Conservation (phyloP, 1,284 basidiomycete genomes). For the Malassezia vespertilionis region DNA sequence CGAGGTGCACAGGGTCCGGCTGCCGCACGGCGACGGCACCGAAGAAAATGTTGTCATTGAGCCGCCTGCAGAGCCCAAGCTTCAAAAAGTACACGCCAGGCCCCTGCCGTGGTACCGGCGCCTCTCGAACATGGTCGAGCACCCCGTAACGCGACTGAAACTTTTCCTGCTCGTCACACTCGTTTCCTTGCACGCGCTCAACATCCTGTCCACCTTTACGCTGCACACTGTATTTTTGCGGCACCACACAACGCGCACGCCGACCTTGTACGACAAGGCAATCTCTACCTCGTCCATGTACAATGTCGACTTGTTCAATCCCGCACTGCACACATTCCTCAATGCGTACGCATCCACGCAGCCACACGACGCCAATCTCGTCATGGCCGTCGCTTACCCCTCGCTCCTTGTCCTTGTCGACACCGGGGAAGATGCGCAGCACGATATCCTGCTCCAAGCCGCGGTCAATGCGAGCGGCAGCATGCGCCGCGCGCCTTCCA, state of each 20-base stretch:
- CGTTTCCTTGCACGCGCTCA: constrained; percentile 53
- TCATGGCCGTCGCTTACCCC: constrained; percentile 45
- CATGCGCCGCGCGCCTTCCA: not conserved
- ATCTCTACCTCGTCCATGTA: constrained; percentile 25
- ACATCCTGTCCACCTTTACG: constrained; percentile 83
- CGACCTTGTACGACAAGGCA: constrained; percentile 36
- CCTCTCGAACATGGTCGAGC: constrained; percentile 53
- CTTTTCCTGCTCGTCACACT: constrained; percentile 61
- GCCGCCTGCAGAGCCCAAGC: constrained; percentile 14
- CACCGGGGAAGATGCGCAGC: constrained; percentile 13
- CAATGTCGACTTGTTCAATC: constrained; percentile 14
- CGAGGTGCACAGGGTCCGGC: constrained; percentile 58
- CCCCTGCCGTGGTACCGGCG: constrained; percentile 16
- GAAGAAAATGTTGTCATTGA: not conserved
- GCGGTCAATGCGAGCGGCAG: not conserved
- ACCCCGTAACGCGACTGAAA: constrained; percentile 77
- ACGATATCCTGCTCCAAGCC: not conserved
- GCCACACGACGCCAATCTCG: constrained; percentile 25
- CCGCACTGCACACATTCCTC: constrained; percentile 32
- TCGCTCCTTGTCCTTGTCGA: constrained; percentile 62
- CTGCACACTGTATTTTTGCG: constrained; percentile 59
- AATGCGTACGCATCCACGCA: constrained; percentile 25
- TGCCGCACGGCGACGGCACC: not conserved
- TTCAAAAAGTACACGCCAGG: not conserved
- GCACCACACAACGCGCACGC: constrained; percentile 49